Percentiles rank a stretch among this genome's conserved stretches.
phyloP scores from a whole-genome alignment of 2,329 filamentous ascomycete species.

The Mariannaea elegans region DNA sequence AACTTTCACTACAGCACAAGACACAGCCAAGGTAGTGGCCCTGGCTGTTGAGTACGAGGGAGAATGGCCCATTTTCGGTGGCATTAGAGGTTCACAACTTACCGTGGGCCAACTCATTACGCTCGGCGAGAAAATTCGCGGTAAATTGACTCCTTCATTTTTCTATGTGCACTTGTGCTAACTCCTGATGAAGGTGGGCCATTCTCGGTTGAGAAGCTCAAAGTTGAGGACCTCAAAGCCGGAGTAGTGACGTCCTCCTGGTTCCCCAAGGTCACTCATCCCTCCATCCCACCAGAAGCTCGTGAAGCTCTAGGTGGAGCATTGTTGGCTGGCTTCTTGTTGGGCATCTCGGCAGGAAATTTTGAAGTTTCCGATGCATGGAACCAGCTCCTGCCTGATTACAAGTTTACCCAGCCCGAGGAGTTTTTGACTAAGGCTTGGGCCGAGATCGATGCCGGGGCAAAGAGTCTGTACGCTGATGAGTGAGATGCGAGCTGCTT shows the following conservation, averaged over 20 bases:
- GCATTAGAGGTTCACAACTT: conserved; percentile 50
- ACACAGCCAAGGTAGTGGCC: conserved; percentile 52
- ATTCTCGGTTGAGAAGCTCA: conserved; percentile 30
- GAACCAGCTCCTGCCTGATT: conserved; percentile 55
- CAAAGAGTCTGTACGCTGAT: neutral
- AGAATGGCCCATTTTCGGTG: conserved; percentile 53
- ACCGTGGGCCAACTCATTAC: conserved; percentile 48
- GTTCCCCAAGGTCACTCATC: conserved; percentile 28
- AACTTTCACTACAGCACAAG: conserved; percentile 54
- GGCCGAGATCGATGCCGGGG: conserved; percentile 22
- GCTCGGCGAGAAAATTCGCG: conserved; percentile 50
- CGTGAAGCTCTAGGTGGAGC: conserved; percentile 16
- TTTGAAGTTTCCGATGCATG: conserved; percentile 52
- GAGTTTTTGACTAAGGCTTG: conserved; percentile 51
- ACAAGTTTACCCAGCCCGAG: conserved; percentile 50
- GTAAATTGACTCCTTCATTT: neutral
- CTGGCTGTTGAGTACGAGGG: conserved; percentile 54
- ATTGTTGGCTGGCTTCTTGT: conserved; percentile 14
- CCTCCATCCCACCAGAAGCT: conserved; percentile 27
- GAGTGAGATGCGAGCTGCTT: too few relatives aligned
- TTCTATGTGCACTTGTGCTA: neutral
- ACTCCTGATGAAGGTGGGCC: conserved; percentile 26
- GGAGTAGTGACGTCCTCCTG: conserved; percentile 37
- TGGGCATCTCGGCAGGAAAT: conserved; percentile 19
- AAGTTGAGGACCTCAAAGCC: conserved; percentile 30